These are phyloP conservation scores for Thuidium tamariscinum DNA, from an alignment of 225 moss, liverwort and hornwort genomes.

Conservation along the genomic window DNA sequence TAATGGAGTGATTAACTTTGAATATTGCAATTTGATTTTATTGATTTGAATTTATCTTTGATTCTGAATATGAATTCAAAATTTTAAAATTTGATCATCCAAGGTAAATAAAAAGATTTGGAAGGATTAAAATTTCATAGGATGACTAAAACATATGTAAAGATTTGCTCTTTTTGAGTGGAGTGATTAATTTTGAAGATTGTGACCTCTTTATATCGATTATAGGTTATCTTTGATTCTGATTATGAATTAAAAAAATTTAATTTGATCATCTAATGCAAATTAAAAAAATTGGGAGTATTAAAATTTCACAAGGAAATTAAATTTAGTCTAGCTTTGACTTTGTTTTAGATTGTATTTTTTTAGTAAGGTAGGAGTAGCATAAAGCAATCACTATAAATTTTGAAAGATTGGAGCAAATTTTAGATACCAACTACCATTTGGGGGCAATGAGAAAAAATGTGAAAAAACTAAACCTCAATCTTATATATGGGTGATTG, in stretches of 20 bases:
- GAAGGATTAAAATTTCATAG: accelerated
- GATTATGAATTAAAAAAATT: not conserved
- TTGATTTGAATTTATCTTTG: not conserved
- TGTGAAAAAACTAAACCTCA: too few species aligned
- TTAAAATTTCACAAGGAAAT: not conserved
- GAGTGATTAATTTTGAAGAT: not conserved
- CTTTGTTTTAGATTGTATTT: not conserved
- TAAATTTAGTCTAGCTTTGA: not conserved
- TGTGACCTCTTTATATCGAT: not conserved
- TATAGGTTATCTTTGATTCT: not conserved
- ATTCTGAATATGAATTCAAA: too few species aligned
- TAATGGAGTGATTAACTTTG: not conserved
- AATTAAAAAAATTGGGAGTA: accelerated
- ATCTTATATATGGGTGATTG: too few species aligned
- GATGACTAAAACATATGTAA: too few species aligned
- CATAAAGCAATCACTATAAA: accelerated
- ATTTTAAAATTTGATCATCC: too few species aligned
- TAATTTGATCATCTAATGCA: accelerated
- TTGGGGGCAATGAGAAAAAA: not conserved
- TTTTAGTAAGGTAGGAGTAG: not conserved
- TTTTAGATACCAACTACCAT: not conserved
- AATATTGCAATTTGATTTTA: accelerated
- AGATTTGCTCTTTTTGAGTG: not conserved
- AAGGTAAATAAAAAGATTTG: not conserved
- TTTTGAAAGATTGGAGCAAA: accelerated